Percentiles rank a stretch among this genome's conserved stretches.
These are phyloP conservation scores for Massariosphaeria phaeospora DNA, from an alignment of 495 filamentous ascomycete genomes.

Conservation along the genomic window DNA sequence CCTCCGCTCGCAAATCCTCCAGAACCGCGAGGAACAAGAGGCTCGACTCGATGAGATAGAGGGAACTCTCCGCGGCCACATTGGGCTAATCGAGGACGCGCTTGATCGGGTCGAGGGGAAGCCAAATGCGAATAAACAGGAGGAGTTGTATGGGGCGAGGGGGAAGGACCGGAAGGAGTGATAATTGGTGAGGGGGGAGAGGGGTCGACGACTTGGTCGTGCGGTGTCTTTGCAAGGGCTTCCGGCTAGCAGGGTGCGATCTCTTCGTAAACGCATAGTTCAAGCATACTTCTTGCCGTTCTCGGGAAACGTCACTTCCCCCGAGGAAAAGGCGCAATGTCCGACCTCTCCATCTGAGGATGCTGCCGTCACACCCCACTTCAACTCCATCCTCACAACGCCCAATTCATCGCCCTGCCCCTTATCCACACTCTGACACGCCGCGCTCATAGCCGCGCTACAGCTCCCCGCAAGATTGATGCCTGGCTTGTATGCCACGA, in stretches of 20 bases:
- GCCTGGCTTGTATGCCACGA: slow-evolving; percentile 7
- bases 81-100: slow-evolving; percentile 45
- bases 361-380: slow-evolving; percentile 17
- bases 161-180: slow-evolving; percentile 22
- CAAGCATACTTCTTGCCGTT: slow-evolving; percentile 10
- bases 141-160: slow-evolving; percentile 25
- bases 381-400: not conserved
- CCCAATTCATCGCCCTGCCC: not conserved
- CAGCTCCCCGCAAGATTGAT: slow-evolving; percentile 13
- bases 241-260: not conserved
- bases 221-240: not conserved
- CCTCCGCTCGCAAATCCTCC: slow-evolving; percentile 38
- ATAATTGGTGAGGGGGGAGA: not conserved
- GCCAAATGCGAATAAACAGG: slow-evolving; percentile 23
- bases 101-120: slow-evolving; percentile 42
- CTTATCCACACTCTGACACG: slow-evolving; percentile 5
- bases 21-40: slow-evolving; percentile 46
- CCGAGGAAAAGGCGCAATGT: slow-evolving; percentile 16
- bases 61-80: slow-evolving; percentile 47
- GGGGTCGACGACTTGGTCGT: not conserved
- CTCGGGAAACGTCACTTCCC: slow-evolving; percentile 1
- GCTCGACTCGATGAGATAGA: slow-evolving; percentile 47
- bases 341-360: slow-evolving; percentile 1
- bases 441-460: slow-evolving; percentile 22
- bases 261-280: too few relatives aligned